These are phyloP conservation scores for Eleusine coracana DNA, from an alignment of 176 grass and related monocot genomes.

Conservation along the genomic window DNA sequence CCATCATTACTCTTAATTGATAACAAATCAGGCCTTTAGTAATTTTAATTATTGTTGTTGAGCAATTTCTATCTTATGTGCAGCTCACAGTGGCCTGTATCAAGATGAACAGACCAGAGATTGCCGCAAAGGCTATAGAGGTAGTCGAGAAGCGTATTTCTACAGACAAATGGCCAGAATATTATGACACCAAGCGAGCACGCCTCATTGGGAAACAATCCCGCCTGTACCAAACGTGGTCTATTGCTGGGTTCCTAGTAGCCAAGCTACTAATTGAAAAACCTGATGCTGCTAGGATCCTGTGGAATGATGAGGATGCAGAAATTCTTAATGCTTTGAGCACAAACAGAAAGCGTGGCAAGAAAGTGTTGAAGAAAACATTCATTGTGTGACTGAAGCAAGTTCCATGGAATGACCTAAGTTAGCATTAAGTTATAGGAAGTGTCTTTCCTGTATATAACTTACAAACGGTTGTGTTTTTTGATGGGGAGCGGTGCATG, in stretches of 20 bases:
- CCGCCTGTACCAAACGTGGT: slow-evolving; percentile 82
- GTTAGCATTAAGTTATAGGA: slow-evolving; percentile 46
- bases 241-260: slow-evolving; percentile 77
- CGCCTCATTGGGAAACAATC: slow-evolving; percentile 89
- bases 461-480: slow-evolving; percentile 37
- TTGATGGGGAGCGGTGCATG: slow-evolving; percentile 26
- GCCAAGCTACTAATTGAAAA: slow-evolving; percentile 75
- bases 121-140: slow-evolving; percentile 81
- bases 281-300: slow-evolving; percentile 74
- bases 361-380: slow-evolving; percentile 86
- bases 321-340: slow-evolving; percentile 85
- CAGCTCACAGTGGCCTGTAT: slow-evolving; percentile 88
- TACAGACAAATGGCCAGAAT: slow-evolving; percentile 84
- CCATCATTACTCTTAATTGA: not conserved
- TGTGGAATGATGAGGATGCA: slow-evolving; percentile 86
- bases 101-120: slow-evolving; percentile 85
- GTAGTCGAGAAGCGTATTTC: slow-evolving; percentile 69
- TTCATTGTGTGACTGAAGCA: slow-evolving; percentile 61
- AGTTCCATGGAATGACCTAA: slow-evolving; percentile 9
- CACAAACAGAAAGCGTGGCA: slow-evolving; percentile 64
- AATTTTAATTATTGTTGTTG: slow-evolving; percentile 1
- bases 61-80: slow-evolving; percentile 17
- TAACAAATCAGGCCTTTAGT: not conserved
- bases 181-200: slow-evolving; percentile 77
- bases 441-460: slow-evolving; percentile 51